Base-by-base conservation (phyloP, 305 asterid genomes). In the Euphrasia arctica region DNA sequence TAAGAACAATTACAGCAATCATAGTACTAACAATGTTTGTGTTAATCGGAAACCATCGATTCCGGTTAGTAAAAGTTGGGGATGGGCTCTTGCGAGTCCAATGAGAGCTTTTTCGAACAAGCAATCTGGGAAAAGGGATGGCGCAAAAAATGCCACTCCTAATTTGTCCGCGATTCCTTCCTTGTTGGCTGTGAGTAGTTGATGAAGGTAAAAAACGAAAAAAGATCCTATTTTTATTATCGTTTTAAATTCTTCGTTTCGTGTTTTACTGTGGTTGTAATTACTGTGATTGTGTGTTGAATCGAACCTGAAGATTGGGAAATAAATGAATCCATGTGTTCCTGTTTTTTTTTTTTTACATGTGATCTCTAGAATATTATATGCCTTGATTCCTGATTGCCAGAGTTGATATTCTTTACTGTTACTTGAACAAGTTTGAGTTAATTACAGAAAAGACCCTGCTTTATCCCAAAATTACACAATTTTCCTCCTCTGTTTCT, bases 81-180 rank as follows among this genome's bases (percentile, higher is more conserved):
- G 92, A 7, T 89, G 98, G 98, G 95, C 95, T 68, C 76, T 89
- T 62, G 98, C 98, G 42, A 89, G 97, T 54, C 98, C 98, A 9
- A 85, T 92, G 89, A 92, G 94, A 66, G 97, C 91, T 60, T 90
- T 90, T 66, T 66, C 82, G 13, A 47, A 13, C 45, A 83, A 83
- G 77, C 80, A 83, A 51, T 13, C 56, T 58, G 79, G 74, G 1
- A 91, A 83, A 77, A 79, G 74, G 68, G 87, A 61, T 56, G 67
- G 68, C 66, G 52, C 72, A 11, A 92, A 87, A 80, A 81, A 79
- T 47, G 80, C 70, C 3, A 45, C 85, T 54, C 96, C 97, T 11
- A 85, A 87, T 65, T 80, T 91, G 82, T 79, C 85, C 70, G 92
- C 95, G 65, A 83, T 87, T 69, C 98, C 98, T 56, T 89, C 98